Evolutionary conservation across 805 yeast genomes (phyloP).

Genomic region (Starmerella bombicola): DNA sequence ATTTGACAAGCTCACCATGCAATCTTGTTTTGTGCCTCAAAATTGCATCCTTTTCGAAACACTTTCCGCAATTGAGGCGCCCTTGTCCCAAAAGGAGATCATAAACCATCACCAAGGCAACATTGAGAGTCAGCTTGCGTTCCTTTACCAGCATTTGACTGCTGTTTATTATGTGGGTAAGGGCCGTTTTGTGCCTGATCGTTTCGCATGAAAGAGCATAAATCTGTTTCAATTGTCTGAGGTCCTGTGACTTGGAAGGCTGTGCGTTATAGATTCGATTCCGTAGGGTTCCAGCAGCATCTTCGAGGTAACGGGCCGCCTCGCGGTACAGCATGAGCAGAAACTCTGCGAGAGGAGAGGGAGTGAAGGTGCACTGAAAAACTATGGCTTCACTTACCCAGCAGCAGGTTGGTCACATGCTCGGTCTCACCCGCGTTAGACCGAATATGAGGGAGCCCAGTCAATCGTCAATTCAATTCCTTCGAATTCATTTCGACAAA

Average conservation of each 20-base stretch:
- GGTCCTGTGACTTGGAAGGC: slow-evolving; percentile 16
- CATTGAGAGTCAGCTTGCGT: slow-evolving; percentile 37
- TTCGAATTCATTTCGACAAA: slow-evolving; percentile 8
- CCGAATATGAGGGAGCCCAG: slow-evolving; percentile 3
- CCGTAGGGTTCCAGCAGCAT: slow-evolving; percentile 23
- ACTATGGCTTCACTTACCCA: background rate
- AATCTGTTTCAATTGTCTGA: slow-evolving; percentile 59
- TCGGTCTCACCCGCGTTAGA: background rate
- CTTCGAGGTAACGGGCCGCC: slow-evolving; percentile 23
- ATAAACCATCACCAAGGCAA: slow-evolving; percentile 59
- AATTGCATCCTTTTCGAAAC: slow-evolving; percentile 70
- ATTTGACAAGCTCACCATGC: slow-evolving; percentile 66
- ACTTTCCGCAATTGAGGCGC: slow-evolving; percentile 79
- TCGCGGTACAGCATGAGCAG: slow-evolving; percentile 24
- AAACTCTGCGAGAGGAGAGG: background rate
- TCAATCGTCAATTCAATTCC: background rate
- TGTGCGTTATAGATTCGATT: slow-evolving; percentile 29
- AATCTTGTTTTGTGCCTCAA: slow-evolving; percentile 68
- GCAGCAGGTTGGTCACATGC: background rate
- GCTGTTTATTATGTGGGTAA: slow-evolving; percentile 50
- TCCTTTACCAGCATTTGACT: slow-evolving; percentile 49
- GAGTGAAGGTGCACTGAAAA: background rate
- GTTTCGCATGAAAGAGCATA: slow-evolving; percentile 76
- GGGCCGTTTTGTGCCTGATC: slow-evolving; percentile 52
- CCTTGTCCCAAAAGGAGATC: slow-evolving; percentile 71